A percentile compares a stretch with the other conserved stretches of the same genome.
Conservation (phyloP, 805 yeast species). For the Teunomyces tritomae region DNA sequence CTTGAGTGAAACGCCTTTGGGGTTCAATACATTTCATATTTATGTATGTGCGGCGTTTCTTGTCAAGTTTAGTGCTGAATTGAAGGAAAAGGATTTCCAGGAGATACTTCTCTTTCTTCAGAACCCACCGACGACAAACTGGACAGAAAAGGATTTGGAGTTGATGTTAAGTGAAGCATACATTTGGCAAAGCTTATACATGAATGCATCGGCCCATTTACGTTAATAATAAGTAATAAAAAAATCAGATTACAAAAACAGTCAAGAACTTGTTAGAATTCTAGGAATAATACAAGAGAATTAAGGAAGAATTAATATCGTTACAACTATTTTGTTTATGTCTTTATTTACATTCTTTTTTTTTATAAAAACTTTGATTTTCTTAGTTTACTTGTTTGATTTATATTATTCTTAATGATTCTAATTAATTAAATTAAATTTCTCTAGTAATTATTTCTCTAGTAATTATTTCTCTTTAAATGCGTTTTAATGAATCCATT, state of each 20-base stretch:
- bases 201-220: conserved; percentile 86
- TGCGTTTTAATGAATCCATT: too few species aligned
- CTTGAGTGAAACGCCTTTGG: conserved; percentile 67
- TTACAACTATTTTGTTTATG: too few species aligned
- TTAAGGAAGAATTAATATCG: too few species aligned
- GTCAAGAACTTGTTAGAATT: background rate
- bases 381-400: too few species aligned
- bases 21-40: conserved; percentile 89
- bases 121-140: conserved; percentile 78
- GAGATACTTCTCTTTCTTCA: conserved; percentile 90
- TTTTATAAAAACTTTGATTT: too few species aligned
- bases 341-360: too few species aligned
- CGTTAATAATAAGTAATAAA: conserved; percentile 24
- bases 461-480: too few species aligned
- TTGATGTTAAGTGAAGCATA: conserved; percentile 91
- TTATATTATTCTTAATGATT: too few species aligned
- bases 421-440: too few species aligned
- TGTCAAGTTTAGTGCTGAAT: conserved; percentile 77
- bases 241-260: background rate
- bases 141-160: conserved; percentile 91
- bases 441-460: too few species aligned
- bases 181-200: conserved; percentile 92
- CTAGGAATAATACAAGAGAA: too few species aligned
- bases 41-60: conserved; percentile 97
- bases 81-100: conserved; percentile 88